Evolutionary conservation across 768 basidiomycete species (phyloP), one percentile per base, ranked within the genome.

Genomic region (Pulveroboletus ravenelii): DNA sequence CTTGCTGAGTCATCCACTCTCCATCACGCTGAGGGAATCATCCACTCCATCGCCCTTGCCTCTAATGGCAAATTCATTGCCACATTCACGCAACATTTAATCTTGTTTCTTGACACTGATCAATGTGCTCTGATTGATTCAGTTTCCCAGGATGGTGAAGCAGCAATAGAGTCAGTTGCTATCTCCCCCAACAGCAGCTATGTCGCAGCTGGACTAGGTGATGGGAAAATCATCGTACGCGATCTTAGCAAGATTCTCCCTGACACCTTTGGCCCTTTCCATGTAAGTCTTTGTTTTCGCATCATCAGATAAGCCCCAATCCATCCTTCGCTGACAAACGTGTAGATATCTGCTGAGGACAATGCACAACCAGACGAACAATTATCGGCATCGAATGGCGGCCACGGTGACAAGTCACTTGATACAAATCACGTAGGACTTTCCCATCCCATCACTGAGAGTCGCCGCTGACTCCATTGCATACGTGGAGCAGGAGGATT

Each of bases 11-110:
- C 25, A 1, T 12, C 25, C 9, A 15, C 4, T 6, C 25, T 41
- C 25, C 2, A 10, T 15, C 1, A 3, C 14, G 4, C 15, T 9
- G 3, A n/a, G 6, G 7, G 7, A 3, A 5, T 2, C 2, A 5
- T 27, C 25, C 1, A 6, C 10, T 41, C 40, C 10, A 10, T 41
- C 2, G 40, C 25, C 2, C 25, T 41, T 5, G 40, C 25, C 2
- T 2, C 25, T 2, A 27, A 14, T 27, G 25, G 40, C 15, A 41
- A n/a, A n/a, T 41, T 27, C 10, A 27, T 41, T 15, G 40, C 25
- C n/a, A 10, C 7, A 14, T 10, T 41, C 14, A 9, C 9, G 6
- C 10, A 10, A 5, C 9, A n/a, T 10, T 41, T 25, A 7, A 40
- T 25, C 7, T 40, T 3, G 15, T 41, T 41, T 15, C 40, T 41